phyloP scores from a whole-genome alignment of 1,139 yeast genomes.

The Starmera stellimalicola region DNA sequence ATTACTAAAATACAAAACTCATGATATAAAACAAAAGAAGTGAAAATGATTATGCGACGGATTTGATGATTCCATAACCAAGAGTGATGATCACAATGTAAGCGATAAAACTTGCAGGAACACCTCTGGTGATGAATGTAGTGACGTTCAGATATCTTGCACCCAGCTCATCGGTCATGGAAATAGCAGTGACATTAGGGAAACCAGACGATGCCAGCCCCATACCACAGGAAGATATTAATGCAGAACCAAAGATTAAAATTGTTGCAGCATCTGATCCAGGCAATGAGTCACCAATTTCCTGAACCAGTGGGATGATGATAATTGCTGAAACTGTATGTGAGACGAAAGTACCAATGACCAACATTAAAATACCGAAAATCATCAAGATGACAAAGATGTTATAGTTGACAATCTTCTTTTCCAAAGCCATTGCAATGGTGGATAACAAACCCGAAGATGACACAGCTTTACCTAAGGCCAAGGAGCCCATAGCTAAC shows the following conservation, averaged over 20 bases:
- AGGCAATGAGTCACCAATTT: constrained; percentile 50
- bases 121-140: constrained; percentile 63
- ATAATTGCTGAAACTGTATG: constrained; percentile 75
- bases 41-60: neutral
- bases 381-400: constrained; percentile 53
- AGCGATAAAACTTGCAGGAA: constrained; percentile 52
- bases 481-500: constrained; percentile 73
- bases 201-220: constrained; percentile 71
- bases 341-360: constrained; percentile 65
- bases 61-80: constrained; percentile 50
- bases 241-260: constrained; percentile 57
- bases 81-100: constrained; percentile 48
- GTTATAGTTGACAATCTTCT: constrained; percentile 44
- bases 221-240: constrained; percentile 69
- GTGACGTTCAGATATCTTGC: constrained; percentile 55
- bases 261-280: constrained; percentile 42
- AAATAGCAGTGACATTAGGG: constrained; percentile 74
- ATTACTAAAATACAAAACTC: no score
- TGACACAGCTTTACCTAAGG: constrained; percentile 65
- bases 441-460: constrained; percentile 60
- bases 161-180: constrained; percentile 66
- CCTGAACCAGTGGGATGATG: constrained; percentile 59
- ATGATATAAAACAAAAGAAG: neutral
- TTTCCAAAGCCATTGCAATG: constrained; percentile 49
- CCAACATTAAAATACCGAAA: constrained; percentile 56